These are phyloP conservation scores for Sordariomycetes sp. DNA, from an alignment of 2,329 filamentous ascomycete genomes.

Conservation along the genomic window DNA sequence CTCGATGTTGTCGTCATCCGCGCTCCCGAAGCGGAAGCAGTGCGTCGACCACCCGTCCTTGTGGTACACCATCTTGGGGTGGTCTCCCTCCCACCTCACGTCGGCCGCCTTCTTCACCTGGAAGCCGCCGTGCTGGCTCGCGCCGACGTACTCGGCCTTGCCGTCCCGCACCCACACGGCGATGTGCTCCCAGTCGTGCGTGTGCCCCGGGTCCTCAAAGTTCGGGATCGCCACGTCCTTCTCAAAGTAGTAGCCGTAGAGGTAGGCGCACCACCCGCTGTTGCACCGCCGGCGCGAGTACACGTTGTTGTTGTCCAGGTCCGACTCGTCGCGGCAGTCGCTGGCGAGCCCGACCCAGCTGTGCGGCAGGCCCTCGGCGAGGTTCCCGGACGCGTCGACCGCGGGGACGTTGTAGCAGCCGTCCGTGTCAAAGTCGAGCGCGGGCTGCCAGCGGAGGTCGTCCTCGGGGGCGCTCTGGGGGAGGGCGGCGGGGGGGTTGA, in stretches of 20 bases:
- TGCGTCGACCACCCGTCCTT: conserved; percentile 23
- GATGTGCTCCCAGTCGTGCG: conserved; percentile 28
- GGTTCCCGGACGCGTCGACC: conserved; percentile 20
- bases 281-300: conserved; percentile 31
- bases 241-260: conserved; percentile 36
- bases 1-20: conserved; percentile 15
- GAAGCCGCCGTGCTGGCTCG: conserved; percentile 20
- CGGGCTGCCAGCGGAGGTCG: conserved; percentile 15
- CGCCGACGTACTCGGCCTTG: conserved; percentile 16
- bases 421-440: conserved; percentile 21
- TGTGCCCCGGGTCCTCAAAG: conserved; percentile 20
- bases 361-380: conserved; percentile 18
- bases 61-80: conserved; percentile 26
- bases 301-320: conserved; percentile 27
- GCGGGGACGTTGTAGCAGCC: conserved; percentile 28
- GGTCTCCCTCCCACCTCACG: conserved; percentile 17
- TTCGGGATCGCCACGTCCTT: conserved; percentile 24
- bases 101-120: conserved; percentile 12
- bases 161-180: conserved; percentile 18
- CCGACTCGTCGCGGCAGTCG: conserved; percentile 20
- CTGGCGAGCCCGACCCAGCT: conserved; percentile 14
- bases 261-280: conserved; percentile 29
- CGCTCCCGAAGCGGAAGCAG: conserved; percentile 21
- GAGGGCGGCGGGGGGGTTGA: conserved; percentile 10
- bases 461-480: conserved; percentile 10